phyloP scores from a whole-genome alignment of 345 rosid genomes.

The Gossypium raimondii region DNA sequence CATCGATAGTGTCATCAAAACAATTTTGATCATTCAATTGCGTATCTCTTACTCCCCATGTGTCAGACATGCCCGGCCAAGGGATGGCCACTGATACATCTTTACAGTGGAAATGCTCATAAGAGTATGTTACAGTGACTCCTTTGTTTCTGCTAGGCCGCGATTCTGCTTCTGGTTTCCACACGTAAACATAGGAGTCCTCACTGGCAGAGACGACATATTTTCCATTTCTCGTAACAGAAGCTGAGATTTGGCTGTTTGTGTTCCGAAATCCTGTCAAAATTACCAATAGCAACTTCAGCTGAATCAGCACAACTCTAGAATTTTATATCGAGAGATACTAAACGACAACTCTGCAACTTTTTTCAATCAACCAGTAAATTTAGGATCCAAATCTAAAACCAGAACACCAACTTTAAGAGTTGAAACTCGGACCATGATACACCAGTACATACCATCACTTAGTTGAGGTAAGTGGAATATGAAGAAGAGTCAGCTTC shows the following conservation, averaged over 20 bases:
- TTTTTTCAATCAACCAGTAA: not conserved
- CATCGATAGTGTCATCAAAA: conserved; percentile 41
- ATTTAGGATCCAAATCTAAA: not conserved
- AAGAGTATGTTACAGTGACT: conserved; percentile 57
- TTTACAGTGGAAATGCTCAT: conserved; percentile 86
- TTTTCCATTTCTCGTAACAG: conserved; percentile 74
- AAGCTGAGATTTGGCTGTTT: conserved; percentile 85
- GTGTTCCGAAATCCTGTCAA: conserved; percentile 83
- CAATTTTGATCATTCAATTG: conserved; percentile 41
- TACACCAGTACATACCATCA: not conserved
- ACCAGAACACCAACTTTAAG: conserved; percentile 1
- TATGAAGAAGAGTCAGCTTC: not conserved
- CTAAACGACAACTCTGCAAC: not conserved
- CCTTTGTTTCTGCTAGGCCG: conserved; percentile 69
- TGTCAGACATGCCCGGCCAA: conserved; percentile 75
- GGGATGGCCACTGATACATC: conserved; percentile 83
- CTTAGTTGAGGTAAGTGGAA: not conserved
- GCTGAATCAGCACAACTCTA: conserved; percentile 11
- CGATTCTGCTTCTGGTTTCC: conserved; percentile 85
- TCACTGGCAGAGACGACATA: conserved; percentile 89
- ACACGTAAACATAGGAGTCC: conserved; percentile 87
- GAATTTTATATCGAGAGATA: not conserved
- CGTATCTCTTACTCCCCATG: conserved; percentile 42
- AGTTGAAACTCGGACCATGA: not conserved
- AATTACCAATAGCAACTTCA: conserved; percentile 17